Conservation (phyloP, 148 eudicot species). For the Heliamphora exappendiculata region DNA sequence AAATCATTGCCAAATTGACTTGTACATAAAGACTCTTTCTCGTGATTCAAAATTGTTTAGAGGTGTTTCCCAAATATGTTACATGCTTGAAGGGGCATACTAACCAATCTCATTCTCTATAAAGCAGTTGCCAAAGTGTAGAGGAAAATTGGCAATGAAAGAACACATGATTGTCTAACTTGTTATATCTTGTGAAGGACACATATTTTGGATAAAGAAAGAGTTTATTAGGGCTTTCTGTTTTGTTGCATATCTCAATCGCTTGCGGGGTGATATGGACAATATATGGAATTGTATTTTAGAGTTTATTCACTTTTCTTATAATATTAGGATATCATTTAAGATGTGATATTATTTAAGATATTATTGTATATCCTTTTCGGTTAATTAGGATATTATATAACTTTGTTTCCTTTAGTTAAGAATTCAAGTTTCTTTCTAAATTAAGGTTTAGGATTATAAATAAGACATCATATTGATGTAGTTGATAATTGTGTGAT, state of each 20-base stretch:
- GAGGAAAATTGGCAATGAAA: background rate
- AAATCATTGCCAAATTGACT: background rate
- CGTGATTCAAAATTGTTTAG: background rate
- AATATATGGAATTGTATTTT: too few relatives aligned
- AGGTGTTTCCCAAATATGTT: background rate
- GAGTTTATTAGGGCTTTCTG: background rate
- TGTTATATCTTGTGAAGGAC: background rate
- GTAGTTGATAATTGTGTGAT: too few relatives aligned
- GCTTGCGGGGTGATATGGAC: too few relatives aligned
- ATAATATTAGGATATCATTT: too few relatives aligned
- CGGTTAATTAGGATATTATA: too few relatives aligned
- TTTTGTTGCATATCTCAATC: background rate
- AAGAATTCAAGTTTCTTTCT: too few relatives aligned
- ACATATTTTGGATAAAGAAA: background rate
- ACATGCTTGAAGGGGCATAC: background rate
- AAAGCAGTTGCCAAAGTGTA: background rate
- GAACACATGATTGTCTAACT: background rate
- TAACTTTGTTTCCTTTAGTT: too few relatives aligned
- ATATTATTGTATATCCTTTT: too few relatives aligned
- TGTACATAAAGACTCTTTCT: background rate
- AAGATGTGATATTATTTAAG: too few relatives aligned
- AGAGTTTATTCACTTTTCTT: too few relatives aligned
- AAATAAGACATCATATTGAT: too few relatives aligned
- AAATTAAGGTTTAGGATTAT: too few relatives aligned
- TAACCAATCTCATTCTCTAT: background rate